Conservation (phyloP, 148 eudicot species). For the Suaeda aralocaspica region DNA sequence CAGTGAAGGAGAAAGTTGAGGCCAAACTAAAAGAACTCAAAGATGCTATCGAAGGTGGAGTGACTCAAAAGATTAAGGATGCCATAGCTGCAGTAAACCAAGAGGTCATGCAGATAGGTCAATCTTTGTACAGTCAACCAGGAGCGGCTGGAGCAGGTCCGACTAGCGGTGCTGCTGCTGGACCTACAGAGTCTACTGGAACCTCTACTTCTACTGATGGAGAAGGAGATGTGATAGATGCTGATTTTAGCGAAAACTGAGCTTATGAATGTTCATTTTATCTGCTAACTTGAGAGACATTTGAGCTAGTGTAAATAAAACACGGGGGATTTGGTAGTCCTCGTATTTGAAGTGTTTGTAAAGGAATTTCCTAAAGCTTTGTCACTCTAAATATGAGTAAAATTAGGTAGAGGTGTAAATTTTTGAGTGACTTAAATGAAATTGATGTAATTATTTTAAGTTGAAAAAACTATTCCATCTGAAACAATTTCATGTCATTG, state of each 20-base stretch:
- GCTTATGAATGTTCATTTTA: neutral
- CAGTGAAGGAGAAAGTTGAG: slow-evolving; percentile 58
- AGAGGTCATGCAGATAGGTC: slow-evolving; percentile 68
- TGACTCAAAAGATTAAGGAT: slow-evolving; percentile 59
- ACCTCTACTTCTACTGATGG: slow-evolving; percentile 28
- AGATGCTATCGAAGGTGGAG: slow-evolving; percentile 44
- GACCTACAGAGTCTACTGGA: slow-evolving; percentile 26
- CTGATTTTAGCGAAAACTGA: slow-evolving; percentile 55
- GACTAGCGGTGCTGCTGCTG: slow-evolving; percentile 27
- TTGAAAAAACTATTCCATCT: no score
- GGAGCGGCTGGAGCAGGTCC: slow-evolving; percentile 37
- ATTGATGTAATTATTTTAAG: neutral
- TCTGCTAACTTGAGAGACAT: neutral
- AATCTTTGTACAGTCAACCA: slow-evolving; percentile 54
- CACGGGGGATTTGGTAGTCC: neutral
- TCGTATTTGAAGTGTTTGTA: neutral
- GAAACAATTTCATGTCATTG: no score
- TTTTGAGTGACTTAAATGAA: neutral
- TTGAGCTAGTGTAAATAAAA: neutral
- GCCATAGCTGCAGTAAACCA: slow-evolving; percentile 65
- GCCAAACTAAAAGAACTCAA: slow-evolving; percentile 53
- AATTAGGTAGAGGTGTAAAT: neutral
- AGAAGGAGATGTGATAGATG: slow-evolving; percentile 66
- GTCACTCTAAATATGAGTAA: neutral
- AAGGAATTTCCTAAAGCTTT: neutral